A percentile compares a stretch with the other conserved stretches of the same genome.
Conservation (phyloP, 805 yeast genomes). For the Candida cerambycidarum region DNA sequence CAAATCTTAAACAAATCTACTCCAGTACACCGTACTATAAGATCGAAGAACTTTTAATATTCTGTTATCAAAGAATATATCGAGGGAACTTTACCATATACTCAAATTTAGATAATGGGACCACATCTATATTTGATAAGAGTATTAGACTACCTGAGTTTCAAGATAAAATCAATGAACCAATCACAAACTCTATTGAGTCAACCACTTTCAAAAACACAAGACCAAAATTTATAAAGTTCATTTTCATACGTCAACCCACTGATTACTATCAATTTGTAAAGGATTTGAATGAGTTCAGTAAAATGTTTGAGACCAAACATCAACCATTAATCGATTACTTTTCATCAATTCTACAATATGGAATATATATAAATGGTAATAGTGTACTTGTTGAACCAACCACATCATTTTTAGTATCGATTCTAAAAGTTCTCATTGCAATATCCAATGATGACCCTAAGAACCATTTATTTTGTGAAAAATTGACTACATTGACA, state of each 20-base stretch:
- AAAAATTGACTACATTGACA: slow-evolving; percentile 22
- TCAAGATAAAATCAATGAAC: slow-evolving; percentile 10
- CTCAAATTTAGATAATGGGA: slow-evolving; percentile 11
- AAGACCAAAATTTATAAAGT: slow-evolving; percentile 22
- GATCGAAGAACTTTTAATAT: slow-evolving; percentile 8
- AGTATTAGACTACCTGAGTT: slow-evolving; percentile 17
- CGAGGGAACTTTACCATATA: slow-evolving; percentile 18
- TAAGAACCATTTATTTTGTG: slow-evolving; percentile 14
- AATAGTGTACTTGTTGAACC: slow-evolving; percentile 25
- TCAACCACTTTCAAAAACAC: slow-evolving; percentile 14
- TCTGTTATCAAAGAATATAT: slow-evolving; percentile 22
- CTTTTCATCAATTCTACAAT: slow-evolving; percentile 18
- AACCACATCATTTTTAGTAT: slow-evolving; percentile 32
- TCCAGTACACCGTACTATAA: neutral
- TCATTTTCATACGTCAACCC: slow-evolving; percentile 21
- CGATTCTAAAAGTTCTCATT: slow-evolving; percentile 28
- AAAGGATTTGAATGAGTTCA: slow-evolving; percentile 21
- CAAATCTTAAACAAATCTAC: neutral
- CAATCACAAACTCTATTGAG: slow-evolving; percentile 7
- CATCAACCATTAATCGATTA: slow-evolving; percentile 15
- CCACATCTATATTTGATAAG: slow-evolving; percentile 12
- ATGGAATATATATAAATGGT: slow-evolving; percentile 28
- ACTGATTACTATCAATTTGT: slow-evolving; percentile 25
- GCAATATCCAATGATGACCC: slow-evolving; percentile 18
- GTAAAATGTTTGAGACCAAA: slow-evolving; percentile 17